Conservation (phyloP, 805 yeast genomes). For the Candida taoyuanica region DNA sequence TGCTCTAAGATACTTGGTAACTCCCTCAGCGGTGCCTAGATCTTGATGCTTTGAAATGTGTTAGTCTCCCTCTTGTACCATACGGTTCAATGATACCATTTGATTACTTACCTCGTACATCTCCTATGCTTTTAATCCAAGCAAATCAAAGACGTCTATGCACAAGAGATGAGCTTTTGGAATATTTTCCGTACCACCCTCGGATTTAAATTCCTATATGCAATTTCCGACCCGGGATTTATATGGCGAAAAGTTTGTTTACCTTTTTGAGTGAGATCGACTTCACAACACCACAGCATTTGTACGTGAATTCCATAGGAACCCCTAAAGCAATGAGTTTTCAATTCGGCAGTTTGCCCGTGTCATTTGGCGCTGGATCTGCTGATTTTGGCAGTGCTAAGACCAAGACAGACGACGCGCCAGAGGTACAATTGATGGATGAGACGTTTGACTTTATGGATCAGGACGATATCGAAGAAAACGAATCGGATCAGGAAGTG, state of each 20-base stretch:
- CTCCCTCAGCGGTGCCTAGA: slow-evolving; percentile 37
- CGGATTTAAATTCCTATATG: neutral
- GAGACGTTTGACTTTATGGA: slow-evolving; percentile 22
- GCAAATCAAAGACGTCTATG: neutral
- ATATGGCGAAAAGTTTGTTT: slow-evolving; percentile 13
- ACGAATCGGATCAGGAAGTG: slow-evolving; percentile 21
- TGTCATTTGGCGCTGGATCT: neutral
- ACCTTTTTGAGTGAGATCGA: slow-evolving; percentile 5
- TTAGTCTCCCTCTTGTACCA: slow-evolving; percentile 1
- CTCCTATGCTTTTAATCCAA: neutral
- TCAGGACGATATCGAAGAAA: slow-evolving; percentile 21
- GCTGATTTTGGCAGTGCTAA: neutral
- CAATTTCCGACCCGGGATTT: neutral
- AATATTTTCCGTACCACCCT: slow-evolving; percentile 8
- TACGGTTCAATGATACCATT: neutral
- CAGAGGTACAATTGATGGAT: slow-evolving; percentile 16
- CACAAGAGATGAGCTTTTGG: slow-evolving; percentile 16
- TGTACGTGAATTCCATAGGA: neutral
- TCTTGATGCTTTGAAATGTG: slow-evolving; percentile 1
- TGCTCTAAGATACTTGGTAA: slow-evolving; percentile 56
- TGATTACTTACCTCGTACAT: slow-evolving; percentile 3
- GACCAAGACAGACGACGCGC: neutral
- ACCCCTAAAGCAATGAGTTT: slow-evolving; percentile 4
- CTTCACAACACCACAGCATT: too few relatives aligned
- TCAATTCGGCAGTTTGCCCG: neutral